These are phyloP conservation scores for Cephaloascus albidus DNA, from an alignment of 805 yeast species.

Conservation along the genomic window DNA sequence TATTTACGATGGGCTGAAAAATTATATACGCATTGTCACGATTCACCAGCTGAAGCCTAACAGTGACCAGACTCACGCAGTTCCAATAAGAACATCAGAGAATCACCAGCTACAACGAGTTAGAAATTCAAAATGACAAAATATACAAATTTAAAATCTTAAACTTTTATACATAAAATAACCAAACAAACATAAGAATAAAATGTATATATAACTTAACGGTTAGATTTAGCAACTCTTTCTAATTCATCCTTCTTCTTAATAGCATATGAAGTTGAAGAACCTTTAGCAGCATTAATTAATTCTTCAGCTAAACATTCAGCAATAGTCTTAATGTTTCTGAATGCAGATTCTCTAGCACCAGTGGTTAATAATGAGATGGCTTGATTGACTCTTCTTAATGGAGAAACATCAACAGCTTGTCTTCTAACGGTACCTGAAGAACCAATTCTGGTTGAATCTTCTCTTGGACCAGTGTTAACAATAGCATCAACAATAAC, in stretches of 20 bases:
- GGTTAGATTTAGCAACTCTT: constrained; percentile 99
- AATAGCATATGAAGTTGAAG: constrained; percentile 99
- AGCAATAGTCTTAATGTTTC: constrained; percentile 99
- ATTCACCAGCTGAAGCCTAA: too few species aligned
- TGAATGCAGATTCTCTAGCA: constrained; percentile 99
- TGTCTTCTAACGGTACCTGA: constrained; percentile 99
- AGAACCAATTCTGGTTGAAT: constrained; percentile 99
- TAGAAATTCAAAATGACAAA: too few species aligned
- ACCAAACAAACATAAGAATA: not conserved
- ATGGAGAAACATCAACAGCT: constrained; percentile 99
- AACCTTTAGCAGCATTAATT: constrained; percentile 99
- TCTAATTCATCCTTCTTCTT: constrained; percentile 99
- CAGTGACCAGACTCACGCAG: too few species aligned
- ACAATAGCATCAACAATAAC: constrained; percentile 98
- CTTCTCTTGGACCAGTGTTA: constrained; percentile 99
- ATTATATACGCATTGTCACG: too few species aligned
- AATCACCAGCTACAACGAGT: too few species aligned
- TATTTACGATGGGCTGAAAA: too few species aligned
- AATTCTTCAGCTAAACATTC: constrained; percentile 99
- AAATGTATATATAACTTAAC: constrained; percentile 50
- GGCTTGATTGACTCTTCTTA: constrained; percentile 99
- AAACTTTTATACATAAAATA: not conserved
- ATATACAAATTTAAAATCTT: too few species aligned
- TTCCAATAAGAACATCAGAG: too few species aligned
- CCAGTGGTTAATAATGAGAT: constrained; percentile 96